Base-by-base conservation (phyloP, 768 basidiomycete genomes). In the Mycena olivaceomarginata region DNA sequence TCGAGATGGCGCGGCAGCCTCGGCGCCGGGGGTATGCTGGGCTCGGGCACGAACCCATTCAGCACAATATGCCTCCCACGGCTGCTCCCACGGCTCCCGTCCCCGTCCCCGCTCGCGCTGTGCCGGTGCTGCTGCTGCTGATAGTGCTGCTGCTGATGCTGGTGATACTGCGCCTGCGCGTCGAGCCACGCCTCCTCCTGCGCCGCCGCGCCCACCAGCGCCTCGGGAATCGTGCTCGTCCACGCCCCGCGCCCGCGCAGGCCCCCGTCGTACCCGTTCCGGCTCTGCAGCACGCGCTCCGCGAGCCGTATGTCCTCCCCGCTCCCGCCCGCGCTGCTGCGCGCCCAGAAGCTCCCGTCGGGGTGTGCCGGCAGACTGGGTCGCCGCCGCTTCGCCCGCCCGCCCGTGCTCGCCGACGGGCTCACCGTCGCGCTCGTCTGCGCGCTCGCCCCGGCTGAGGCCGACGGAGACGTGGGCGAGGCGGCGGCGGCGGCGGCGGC, bases 1-100 rank as follows among this genome's bases (percentile, higher is more conserved):
- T 99, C 98, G 56, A 99, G 88, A 82, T 99, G 97, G 1, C 97
- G 88, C 0, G 98, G 98, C 59, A 99, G 89, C 2, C 90, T 88
- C 1, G 98, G 97, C 2, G 98, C 97, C 25, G 94, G 93, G 2
- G 97, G 97, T 76, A 98, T 94, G 79, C 93, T 92, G 20, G 97
- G 95, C 2, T 93, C 91, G 13, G 94, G 92, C 43, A 88, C 85
- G 80, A 90, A 88, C 78, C 79, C 80, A 59, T 79, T 78, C 75
- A 80, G 56, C 67, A 77, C 76, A n/a, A 77, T 77, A 25, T 73
- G 72, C 75, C 46, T 31, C 69, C 67, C 65, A 56, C 67, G 77
- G 4, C 88, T 88, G 46, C 80, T 82, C 15, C 87, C 85, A 40
- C 82, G 82, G 22, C 71, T 83, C 67, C 70, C 76, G 62, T 69